Base-by-base conservation (phyloP, 2,329 filamentous ascomycete genomes). In the Ascochyta koolunga region DNA sequence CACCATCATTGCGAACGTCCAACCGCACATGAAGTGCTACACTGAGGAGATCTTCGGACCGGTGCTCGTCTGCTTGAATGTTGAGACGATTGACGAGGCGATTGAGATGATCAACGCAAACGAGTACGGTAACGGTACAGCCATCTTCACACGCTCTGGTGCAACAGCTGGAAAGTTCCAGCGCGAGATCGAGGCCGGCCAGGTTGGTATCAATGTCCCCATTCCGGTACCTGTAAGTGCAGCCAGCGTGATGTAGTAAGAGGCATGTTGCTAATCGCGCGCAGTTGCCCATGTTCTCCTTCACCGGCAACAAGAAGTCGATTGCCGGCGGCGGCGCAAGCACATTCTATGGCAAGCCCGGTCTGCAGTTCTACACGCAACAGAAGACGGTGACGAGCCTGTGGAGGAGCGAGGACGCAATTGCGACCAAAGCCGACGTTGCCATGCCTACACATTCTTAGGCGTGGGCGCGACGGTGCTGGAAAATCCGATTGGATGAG, bases 381-480 rank as follows among this genome's bases (percentile, higher is more conserved):
- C 85, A 90, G 72, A 98, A 99, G 89, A 99, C 95, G 2, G 95
- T 99, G 42, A 99, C 95, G 47, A 89, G 91, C 63, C 79, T 96
- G 73, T 99, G 95, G 95, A 86, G 86, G 70, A 86, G 84, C 57
- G 87, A 93, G 69, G 93, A 97, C 78, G 93, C 91, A 0, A 84
- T 95, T 42, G 88, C 86, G 50, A 89, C 87, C 63, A 93, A 93
- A 83, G 93, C 93, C 15, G 86, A 88, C 68, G 91, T 96, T 10
- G 84, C 90, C 58, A 98, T 98, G 93, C 93, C 93, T 18, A 89
- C 85, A 29, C 85, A 88, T 16, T 54, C 51, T n/a, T 54, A 41
- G 29, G 25, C 2, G 13, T 31, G 21, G 32, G n/a, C 2, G 5
- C 1, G 19, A 3, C 25, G 21, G 5, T 15, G 18, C 4, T n/a